Base-by-base conservation (phyloP, 108 stramenopile species). In the Nitzschia sp. region DNA sequence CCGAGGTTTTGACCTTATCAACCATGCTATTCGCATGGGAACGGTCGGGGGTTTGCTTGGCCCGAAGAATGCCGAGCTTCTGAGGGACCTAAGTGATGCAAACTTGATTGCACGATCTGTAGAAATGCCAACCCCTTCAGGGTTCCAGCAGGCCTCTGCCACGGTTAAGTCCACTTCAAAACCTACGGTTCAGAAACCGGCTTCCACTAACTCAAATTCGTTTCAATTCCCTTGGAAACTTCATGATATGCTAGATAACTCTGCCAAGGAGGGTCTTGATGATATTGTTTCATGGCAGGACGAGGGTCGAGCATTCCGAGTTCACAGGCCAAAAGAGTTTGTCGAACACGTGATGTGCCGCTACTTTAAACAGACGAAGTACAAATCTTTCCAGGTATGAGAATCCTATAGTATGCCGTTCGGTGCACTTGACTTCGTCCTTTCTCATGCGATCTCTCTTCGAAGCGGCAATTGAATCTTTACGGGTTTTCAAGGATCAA, bases 401-500 rank as follows among this genome's bases (percentile, higher is more conserved):
- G 15, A 42, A 42, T 11, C 15, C 38, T n/a, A n/a, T n/a, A n/a
- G n/a, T n/a, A n/a, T n/a, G n/a, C n/a, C n/a, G n/a, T n/a, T 35
- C n/a, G 15, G 28, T 8, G 26, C 26, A 21, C 5, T 19, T 36
- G 13, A 18, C 33, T 30, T 60, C 36, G 21, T 11, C 19, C n/a
- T n/a, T n/a, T n/a, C n/a, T n/a, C n/a, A n/a, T 34, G 2, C 33
- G 47, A 13, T 34, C 11, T 46, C 31, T 36, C 66, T 61, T 61
- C 29, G 28, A 60, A 72, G 61, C 83, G 92, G 9, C 76, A 80
- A 73, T 77, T 91, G 19, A 91, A 94, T 71, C 72, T 94, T 8
- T 94, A 94, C 64, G 89, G 89, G 32, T 94, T 90, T 67, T 59
- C 75, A 15, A 64, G 90, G n/a, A 38, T 94, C 8, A 85, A 87